Evolutionary conservation across 1,284 basidiomycete species (phyloP).

Genomic region (Trichosporon sp.): DNA sequence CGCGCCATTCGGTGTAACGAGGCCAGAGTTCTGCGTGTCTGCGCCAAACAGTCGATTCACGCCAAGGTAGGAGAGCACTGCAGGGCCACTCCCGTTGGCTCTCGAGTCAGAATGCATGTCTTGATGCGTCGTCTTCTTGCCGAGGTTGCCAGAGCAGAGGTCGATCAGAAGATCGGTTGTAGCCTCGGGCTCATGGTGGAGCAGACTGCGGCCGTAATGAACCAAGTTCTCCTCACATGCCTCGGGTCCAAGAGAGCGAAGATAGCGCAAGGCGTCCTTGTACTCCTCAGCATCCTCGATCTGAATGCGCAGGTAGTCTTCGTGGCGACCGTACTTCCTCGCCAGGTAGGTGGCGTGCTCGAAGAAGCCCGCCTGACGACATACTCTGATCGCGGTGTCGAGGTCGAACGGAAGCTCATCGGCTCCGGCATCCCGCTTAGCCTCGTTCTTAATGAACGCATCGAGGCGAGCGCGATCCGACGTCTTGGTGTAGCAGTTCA

Average conservation of each 20-base stretch:
- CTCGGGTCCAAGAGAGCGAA: slow-evolving; percentile 69
- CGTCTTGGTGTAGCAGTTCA: slow-evolving; percentile 96
- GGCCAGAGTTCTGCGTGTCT: neutral
- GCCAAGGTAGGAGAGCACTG: slow-evolving; percentile 72
- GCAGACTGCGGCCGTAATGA: slow-evolving; percentile 75
- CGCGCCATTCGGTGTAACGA: neutral
- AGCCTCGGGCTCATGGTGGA: slow-evolving; percentile 74
- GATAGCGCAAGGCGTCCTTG: slow-evolving; percentile 72
- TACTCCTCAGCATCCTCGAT: slow-evolving; percentile 87
- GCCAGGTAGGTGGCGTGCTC: slow-evolving; percentile 93
- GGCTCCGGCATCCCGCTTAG: slow-evolving; percentile 51
- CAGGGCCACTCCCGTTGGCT: slow-evolving; percentile 52
- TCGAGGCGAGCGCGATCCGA: slow-evolving; percentile 85
- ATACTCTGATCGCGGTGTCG: slow-evolving; percentile 93
- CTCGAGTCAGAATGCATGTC: slow-evolving; percentile 29
- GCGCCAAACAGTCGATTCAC: slow-evolving; percentile 55
- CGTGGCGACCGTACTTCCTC: slow-evolving; percentile 81
- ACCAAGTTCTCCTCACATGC: slow-evolving; percentile 72
- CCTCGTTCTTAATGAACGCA: slow-evolving; percentile 84
- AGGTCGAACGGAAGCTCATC: slow-evolving; percentile 90
- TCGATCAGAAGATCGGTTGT: slow-evolving; percentile 89
- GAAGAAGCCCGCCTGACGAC: slow-evolving; percentile 92
- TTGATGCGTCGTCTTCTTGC: slow-evolving; percentile 24
- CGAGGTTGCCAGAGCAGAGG: slow-evolving; percentile 68
- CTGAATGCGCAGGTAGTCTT: slow-evolving; percentile 89